Evolutionary conservation across 352 stramenopile species (phyloP), one percentile per base, ranked within the genome.

Genomic region (Globisporangium sylvaticum): DNA sequence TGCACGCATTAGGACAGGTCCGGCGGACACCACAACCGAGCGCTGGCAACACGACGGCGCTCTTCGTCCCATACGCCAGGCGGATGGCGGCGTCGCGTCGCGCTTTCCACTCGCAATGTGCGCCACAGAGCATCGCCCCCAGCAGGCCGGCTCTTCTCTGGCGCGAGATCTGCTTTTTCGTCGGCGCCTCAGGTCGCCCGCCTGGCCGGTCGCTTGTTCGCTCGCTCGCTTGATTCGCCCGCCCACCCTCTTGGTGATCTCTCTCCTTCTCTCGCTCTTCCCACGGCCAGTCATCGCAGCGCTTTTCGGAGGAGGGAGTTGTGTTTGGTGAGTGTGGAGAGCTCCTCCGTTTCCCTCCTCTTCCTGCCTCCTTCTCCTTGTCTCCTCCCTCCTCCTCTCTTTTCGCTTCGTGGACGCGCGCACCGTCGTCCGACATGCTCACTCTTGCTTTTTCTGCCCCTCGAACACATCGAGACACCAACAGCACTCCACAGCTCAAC

Each of bases 361-460:
- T 18, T 27, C 24, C 50, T 56, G 29, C 15, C 25, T 56, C 22
- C 57, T 53, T 24, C 34, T 46, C 34, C 42, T 22, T 14, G 5
- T 20, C 39, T 32, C 32, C 32, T 20, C n/a, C 32, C 32, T 20
- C n/a, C 14, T 7, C 15, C 20, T 24, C 31, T 44, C 27, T 5
- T 42, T 32, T 46, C 25, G 25, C 27, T 42, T 39, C 20, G 44
- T 55, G 44, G 29, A 44, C 27, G 44, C 20, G 44, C 20, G 50
- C 39, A 37, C 20, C 5, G n/a, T 5, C 58, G 48, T 54, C 42
- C 42, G 58, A 64, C 53, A 52, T 15, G 9, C 64, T 68, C 64
- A 69, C 44, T 69, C 52, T 69, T 39, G 57, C 32, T 60, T 69
- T 69, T 69, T 39, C 64, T 55, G 46, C 58, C n/a, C 10, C 58